These are phyloP conservation scores for Alternaria rosae DNA, from an alignment of 2,329 filamentous ascomycete species.

Conservation along the genomic window DNA sequence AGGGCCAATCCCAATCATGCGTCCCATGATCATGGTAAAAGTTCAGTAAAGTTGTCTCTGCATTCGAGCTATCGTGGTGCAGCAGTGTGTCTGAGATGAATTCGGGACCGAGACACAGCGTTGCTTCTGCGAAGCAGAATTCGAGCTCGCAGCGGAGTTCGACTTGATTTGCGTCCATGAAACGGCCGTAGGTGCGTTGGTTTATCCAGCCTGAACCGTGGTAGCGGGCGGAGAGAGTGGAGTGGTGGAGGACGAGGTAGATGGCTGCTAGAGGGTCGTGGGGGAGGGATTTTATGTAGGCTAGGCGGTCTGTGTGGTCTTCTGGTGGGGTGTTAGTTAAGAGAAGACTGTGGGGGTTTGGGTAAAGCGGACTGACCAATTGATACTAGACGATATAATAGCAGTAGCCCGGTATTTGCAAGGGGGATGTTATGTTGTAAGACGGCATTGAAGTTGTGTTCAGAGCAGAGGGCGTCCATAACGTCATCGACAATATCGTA, in stretches of 20 bases:
- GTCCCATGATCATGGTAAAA: slow-evolving; percentile 39
- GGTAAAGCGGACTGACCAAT: slow-evolving; percentile 19
- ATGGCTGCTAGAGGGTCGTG: slow-evolving; percentile 36
- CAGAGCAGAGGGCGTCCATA: slow-evolving; percentile 38
- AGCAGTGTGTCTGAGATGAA: slow-evolving; percentile 38
- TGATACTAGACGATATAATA: slow-evolving; percentile 32
- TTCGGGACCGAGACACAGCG: slow-evolving; percentile 30
- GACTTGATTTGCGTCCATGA: slow-evolving; percentile 40
- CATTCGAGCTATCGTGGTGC: slow-evolving; percentile 14
- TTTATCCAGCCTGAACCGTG: slow-evolving; percentile 44
- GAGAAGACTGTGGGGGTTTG: too few relatives aligned
- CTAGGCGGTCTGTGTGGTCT: slow-evolving; percentile 18
- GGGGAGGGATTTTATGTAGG: slow-evolving; percentile 32
- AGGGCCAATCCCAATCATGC: slow-evolving; percentile 37
- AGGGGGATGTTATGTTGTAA: slow-evolving; percentile 35
- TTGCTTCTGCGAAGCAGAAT: slow-evolving; percentile 40
- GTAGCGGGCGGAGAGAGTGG: slow-evolving; percentile 40
- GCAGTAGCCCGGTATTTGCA: slow-evolving; percentile 36
- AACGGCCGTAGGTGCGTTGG: slow-evolving; percentile 37
- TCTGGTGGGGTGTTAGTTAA: slow-evolving; percentile 19
- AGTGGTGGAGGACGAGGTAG: slow-evolving; percentile 38
- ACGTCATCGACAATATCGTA: slow-evolving; percentile 44
- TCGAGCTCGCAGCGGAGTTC: slow-evolving; percentile 40
- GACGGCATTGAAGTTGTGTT: slow-evolving; percentile 36
- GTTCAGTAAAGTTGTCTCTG: slow-evolving; percentile 32